phyloP scores from a whole-genome alignment of 495 filamentous ascomycete species.

The Aspergillus ostianus region DNA sequence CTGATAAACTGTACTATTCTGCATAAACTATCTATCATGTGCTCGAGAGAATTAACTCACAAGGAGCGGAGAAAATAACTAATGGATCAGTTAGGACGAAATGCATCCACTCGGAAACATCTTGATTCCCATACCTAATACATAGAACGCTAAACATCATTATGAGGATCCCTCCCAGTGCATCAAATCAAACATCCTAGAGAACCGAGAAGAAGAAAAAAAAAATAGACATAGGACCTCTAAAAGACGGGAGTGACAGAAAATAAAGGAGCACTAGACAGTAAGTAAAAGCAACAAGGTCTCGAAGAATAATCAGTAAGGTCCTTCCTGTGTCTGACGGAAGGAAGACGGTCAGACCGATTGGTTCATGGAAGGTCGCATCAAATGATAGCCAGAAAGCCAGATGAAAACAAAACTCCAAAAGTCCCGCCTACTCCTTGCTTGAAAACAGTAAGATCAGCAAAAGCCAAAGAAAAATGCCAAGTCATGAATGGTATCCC shows the following conservation, averaged over 20 bases:
- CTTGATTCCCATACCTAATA: not conserved
- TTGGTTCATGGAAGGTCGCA: conserved; percentile 6
- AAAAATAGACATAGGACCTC: conserved; percentile 2
- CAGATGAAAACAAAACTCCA: conserved; percentile 24
- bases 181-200: conserved; percentile 5
- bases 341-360: not conserved
- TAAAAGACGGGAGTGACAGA: conserved; percentile 1
- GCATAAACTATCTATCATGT: not conserved
- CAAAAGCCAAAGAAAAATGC: conserved; percentile 20
- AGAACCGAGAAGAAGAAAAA: not conserved
- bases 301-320: not conserved
- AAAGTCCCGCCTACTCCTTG: conserved; percentile 35
- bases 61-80: not conserved
- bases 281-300: conserved; percentile 6
- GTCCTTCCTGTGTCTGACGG: not conserved
- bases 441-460: conserved; percentile 24
- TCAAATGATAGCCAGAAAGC: conserved; percentile 2
- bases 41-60: too few species aligned
- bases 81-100: not conserved
- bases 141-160: not conserved
- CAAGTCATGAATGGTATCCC: conserved; percentile 10
- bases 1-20: not conserved
- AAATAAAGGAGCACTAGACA: conserved; percentile 10
- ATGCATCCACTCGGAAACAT: not conserved
- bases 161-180: conserved; percentile 6